phyloP scores from a whole-genome alignment of 352 stramenopile genomes.

The Globisporangium emineosum region DNA sequence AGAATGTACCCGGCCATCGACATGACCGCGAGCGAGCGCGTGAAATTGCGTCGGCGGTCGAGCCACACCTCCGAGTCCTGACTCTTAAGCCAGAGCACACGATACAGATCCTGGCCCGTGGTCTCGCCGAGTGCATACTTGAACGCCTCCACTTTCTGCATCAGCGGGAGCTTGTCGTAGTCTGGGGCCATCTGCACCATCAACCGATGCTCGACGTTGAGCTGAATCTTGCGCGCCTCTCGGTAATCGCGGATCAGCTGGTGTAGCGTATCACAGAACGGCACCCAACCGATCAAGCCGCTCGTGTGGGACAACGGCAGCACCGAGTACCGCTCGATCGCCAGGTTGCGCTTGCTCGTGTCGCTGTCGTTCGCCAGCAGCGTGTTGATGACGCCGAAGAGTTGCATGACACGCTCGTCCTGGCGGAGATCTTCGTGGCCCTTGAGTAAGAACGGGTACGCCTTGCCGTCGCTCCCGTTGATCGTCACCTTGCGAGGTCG shows the following conservation, averaged over 20 bases:
- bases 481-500: constrained; percentile 98
- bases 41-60: constrained; percentile 97
- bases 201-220: constrained; percentile 96
- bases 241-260: constrained; percentile 97
- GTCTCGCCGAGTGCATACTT: constrained; percentile 92
- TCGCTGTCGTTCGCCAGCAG: constrained; percentile 97
- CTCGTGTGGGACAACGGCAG: constrained; percentile 98
- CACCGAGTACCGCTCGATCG: constrained; percentile 98
- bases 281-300: constrained; percentile 99
- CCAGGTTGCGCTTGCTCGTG: constrained; percentile 97
- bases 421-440: constrained; percentile 99
- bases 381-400: constrained; percentile 99
- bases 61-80: constrained; percentile 99
- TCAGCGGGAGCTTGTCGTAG: constrained; percentile 98
- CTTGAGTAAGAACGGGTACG: constrained; percentile 99
- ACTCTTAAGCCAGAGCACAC: constrained; percentile 99
- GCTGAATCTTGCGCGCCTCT: constrained; percentile 89
- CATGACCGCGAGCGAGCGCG: constrained; percentile 98
- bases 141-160: constrained; percentile 99
- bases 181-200: constrained; percentile 97
- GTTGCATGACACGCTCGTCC: constrained; percentile 99
- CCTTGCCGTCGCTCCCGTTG: constrained; percentile 95
- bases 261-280: constrained; percentile 99
- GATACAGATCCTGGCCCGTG: constrained; percentile 97
- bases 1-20: constrained; percentile 99